These are phyloP conservation scores for Clarkia xantiana DNA, from an alignment of 345 rosid species.

Conservation along the genomic window DNA sequence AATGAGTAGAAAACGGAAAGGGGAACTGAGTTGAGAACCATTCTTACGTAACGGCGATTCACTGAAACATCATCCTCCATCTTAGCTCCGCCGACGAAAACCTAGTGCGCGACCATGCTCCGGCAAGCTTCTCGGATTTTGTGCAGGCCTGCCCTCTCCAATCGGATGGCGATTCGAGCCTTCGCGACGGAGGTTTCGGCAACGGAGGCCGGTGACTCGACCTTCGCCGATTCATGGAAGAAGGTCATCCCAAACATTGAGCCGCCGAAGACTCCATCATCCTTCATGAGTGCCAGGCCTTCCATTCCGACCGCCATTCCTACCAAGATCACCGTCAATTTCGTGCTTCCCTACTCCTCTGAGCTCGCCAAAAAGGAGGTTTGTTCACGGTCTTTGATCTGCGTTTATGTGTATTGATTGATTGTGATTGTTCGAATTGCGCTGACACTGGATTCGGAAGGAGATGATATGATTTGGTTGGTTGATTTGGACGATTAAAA, in stretches of 20 bases:
- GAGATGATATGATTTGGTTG: no score
- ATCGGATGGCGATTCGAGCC: conserved; percentile 14
- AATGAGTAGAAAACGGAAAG: no score
- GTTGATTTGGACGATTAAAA: no score
- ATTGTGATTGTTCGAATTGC: no score
- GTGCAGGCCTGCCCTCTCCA: neutral
- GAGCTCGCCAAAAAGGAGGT: conserved; percentile 52
- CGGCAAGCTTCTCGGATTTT: neutral
- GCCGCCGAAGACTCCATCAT: conserved; percentile 64
- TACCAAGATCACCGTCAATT: conserved; percentile 70
- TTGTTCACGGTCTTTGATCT: neutral
- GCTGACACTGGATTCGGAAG: no score
- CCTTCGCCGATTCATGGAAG: conserved; percentile 54
- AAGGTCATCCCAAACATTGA: conserved; percentile 57
- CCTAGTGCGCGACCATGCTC: neutral
- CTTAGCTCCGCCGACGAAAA: neutral
- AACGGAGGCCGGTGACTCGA: conserved; percentile 25
- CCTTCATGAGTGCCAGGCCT: conserved; percentile 60
- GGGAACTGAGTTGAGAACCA: no score
- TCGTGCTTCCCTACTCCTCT: conserved; percentile 59
- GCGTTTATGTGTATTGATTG: neutral
- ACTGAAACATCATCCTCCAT: neutral
- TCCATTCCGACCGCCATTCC: conserved; percentile 50
- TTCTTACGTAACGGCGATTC: no score
- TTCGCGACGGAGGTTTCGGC: conserved; percentile 42